A percentile compares a stretch with the other conserved stretches of the same genome.
Evolutionary conservation across 148 eudicot species (phyloP).

Genomic region (Mesembryanthemum crystallinum): DNA sequence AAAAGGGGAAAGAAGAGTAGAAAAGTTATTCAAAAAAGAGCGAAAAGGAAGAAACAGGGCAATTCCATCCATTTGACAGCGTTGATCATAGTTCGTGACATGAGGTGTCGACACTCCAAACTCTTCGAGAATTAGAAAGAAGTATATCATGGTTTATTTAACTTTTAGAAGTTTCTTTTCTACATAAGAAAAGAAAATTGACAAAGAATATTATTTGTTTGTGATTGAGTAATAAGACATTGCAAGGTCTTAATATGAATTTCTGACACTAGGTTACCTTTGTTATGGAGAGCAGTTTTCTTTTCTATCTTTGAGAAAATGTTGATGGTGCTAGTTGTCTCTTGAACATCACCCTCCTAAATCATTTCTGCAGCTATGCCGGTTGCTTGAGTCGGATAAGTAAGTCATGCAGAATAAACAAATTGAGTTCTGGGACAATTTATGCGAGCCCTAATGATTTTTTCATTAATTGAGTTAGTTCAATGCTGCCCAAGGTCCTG

Average conservation of each 20-base stretch:
- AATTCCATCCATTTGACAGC: neutral
- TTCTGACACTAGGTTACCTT: neutral
- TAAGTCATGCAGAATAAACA: neutral
- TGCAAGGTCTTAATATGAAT: neutral
- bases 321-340: neutral
- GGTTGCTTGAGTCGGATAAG: neutral
- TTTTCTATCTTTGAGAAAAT: neutral
- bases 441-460: neutral
- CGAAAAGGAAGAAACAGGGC: neutral
- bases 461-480: neutral
- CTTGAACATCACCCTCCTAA: neutral
- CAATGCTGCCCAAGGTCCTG: neutral
- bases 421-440: neutral
- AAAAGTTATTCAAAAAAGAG: neutral
- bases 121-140: neutral
- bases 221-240: neutral
- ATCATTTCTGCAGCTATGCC: too few relatives aligned
- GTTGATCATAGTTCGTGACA: neutral
- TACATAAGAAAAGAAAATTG: too few relatives aligned
- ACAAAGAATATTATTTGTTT: too few relatives aligned
- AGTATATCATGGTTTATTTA: neutral
- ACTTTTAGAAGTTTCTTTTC: too few relatives aligned
- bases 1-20: neutral
- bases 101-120: too few relatives aligned
- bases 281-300: neutral